Conservation (phyloP, 2,329 filamentous ascomycete genomes). For the Ploettnerulaceae sp. region DNA sequence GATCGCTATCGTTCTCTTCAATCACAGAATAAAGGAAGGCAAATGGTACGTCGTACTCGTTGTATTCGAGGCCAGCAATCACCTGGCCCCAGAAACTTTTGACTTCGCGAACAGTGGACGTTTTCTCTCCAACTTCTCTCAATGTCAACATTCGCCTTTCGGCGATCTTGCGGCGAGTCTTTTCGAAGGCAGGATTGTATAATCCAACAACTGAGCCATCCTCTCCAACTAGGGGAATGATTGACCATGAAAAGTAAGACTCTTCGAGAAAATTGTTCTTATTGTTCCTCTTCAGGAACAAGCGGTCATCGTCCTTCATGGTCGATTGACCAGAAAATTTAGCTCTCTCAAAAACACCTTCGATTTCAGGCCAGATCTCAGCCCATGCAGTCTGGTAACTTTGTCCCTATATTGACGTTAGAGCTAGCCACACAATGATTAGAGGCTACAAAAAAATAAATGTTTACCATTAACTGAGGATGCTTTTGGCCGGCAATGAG, state of each 20-base stretch:
- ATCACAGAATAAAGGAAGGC: constrained; percentile 70
- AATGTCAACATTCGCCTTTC: constrained; percentile 76
- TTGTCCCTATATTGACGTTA: constrained; percentile 44
- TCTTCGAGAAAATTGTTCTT: constrained; percentile 70
- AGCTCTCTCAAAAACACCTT: constrained; percentile 63
- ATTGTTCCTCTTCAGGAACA: constrained; percentile 65
- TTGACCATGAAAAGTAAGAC: constrained; percentile 77
- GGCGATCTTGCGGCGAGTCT: constrained; percentile 71
- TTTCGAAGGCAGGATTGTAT: constrained; percentile 78
- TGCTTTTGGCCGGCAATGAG: constrained; percentile 72
- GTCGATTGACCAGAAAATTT: constrained; percentile 68
- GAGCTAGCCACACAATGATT: constrained; percentile 1
- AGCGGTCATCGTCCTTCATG: constrained; percentile 77
- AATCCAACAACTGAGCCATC: constrained; percentile 71
- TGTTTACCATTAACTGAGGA: constrained; percentile 57
- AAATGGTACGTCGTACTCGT: constrained; percentile 70
- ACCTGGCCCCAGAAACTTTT: constrained; percentile 71
- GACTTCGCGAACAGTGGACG: constrained; percentile 65
- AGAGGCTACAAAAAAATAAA: neutral
- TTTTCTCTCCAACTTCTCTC: constrained; percentile 71
- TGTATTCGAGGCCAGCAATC: constrained; percentile 63
- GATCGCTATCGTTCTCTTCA: constrained; percentile 67
- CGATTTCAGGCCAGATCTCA: constrained; percentile 70
- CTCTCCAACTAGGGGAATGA: constrained; percentile 70
- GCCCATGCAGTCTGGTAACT: constrained; percentile 62